Conservation (phyloP, 2,329 filamentous ascomycete species). For the Alternaria gansuensis region DNA sequence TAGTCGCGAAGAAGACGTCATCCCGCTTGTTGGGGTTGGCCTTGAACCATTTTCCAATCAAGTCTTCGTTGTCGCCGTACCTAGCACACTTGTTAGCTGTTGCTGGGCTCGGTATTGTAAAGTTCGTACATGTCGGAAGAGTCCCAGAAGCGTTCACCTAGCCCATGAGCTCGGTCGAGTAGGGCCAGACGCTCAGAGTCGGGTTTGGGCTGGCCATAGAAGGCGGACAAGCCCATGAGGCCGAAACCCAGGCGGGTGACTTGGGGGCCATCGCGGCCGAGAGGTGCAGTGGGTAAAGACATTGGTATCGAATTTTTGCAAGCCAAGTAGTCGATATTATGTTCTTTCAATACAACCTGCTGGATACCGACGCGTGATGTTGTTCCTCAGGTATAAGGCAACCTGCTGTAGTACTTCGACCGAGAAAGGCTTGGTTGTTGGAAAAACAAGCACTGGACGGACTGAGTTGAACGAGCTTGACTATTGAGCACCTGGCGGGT, state of each 20-base stretch:
- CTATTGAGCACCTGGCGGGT: neutral
- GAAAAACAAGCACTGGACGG: neutral
- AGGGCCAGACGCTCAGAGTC: conserved; percentile 62
- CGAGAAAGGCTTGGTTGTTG: neutral
- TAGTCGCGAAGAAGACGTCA: conserved; percentile 60
- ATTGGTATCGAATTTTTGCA: conserved; percentile 12
- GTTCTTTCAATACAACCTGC: neutral
- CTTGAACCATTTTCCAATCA: conserved; percentile 50
- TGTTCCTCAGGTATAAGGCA: neutral
- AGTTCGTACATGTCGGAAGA: conserved; percentile 39
- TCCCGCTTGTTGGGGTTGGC: conserved; percentile 49
- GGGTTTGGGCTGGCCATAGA: conserved; percentile 60
- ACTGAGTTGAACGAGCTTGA: neutral
- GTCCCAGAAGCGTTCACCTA: conserved; percentile 56
- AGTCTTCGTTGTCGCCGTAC: conserved; percentile 48
- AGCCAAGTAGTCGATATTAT: neutral
- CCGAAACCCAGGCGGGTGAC: conserved; percentile 64
- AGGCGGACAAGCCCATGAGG: conserved; percentile 61
- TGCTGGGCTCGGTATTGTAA: neutral
- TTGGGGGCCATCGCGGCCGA: conserved; percentile 63
- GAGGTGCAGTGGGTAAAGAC: conserved; percentile 56
- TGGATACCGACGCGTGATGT: neutral
- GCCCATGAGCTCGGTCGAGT: conserved; percentile 61
- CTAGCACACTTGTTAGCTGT: conserved; percentile 14
- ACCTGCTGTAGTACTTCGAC: neutral